Base-by-base conservation (phyloP, 306 rosid genomes). In the Rosa persica region DNA sequence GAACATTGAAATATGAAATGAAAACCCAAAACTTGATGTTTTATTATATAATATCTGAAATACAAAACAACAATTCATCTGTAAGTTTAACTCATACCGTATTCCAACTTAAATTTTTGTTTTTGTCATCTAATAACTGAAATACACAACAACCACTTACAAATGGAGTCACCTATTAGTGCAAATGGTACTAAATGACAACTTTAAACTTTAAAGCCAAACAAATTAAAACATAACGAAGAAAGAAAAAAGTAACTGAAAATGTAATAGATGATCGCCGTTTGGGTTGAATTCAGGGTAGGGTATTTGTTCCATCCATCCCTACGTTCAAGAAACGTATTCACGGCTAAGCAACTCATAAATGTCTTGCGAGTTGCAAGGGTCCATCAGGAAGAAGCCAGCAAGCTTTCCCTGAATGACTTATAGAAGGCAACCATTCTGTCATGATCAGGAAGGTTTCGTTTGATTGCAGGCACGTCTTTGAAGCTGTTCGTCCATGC, bases 401-500 rank as follows among this genome's bases (percentile, higher is more conserved):
- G 20, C 6, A 49, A 12, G 36, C 6, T 49, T 49, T 49, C 55
- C 55, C 55, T 13, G 17, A 49, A 1, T 49, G 1, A 6, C 55
- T 49, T 49, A 49, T 0, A 49, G 55, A 15, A 15, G 55, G 55
- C 19, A 16, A 51, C 57, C 57, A 51, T 16, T 16, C n/a, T 51
- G 7, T 51, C n/a, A 51, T 5, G 57, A 54, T 57, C 65, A 36
- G 85, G 85, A 67, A 82, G 85, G 54, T 58, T 78, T 30, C 67
- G 67, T 47, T 38, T 73, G 67, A 82, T 82, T n/a, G 5, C 52
- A 39, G 85, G 82, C 23, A 58, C 82, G 23, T 78, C 54, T 42
- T 65, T 78, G 47, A 82, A 82, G 43, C 67, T 60, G n/a, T 60
- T 39, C 16, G 64, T 46, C 85, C 82, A 82, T 17, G 79, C 77